Evolutionary conservation across 306 rosid species (phyloP), one percentile per base, ranked within the genome.

Genomic region (Trifolium dubium): DNA sequence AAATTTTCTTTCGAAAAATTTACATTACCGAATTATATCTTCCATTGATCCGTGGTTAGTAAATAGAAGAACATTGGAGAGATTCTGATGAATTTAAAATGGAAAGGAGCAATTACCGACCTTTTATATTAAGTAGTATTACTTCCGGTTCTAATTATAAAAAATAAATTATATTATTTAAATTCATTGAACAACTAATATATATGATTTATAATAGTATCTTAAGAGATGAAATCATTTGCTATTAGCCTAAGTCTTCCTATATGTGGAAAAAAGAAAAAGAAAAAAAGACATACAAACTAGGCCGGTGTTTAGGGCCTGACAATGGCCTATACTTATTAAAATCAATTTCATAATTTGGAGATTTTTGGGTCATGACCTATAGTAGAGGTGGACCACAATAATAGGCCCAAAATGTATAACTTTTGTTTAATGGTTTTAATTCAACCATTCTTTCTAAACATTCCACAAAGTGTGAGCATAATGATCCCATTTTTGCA

Each of bases 251-350:
- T 37, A 79, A 64, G 43, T 79, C 41, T 53, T 51, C 49, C 69
- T 50, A 29, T 31, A 30, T 75, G 82, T 53, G 60, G 83, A 49
- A 81, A 32, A 17, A 69, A 69, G 10, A 46, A 14, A 1, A 23
- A 23, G 23, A 23, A 23, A 23, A 23, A 23, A 77, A 83, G 65
- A 3, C 54, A 46, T 44, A 68, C 34, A 2, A 70, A 81, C 11
- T 78, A 81, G 88, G 85, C 83, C 83, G 83, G 85, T 84, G 81
- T 62, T 67, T 65, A 75, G 77, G 44, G 67, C 76, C 72, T 72
- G 70, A 40, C 76, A 44, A 30, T 49, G 50, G 11, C 72, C 68
- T 14, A 62, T 12, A 37, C 49, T 23, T 41, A 62, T 58, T 44
- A 34, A 34, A 35, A 39, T 47, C 69, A 67, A 75, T 39, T 14